Evolutionary conservation across 2,329 filamentous ascomycete species (phyloP).

Genomic region (Monosporascus ibericus): DNA sequence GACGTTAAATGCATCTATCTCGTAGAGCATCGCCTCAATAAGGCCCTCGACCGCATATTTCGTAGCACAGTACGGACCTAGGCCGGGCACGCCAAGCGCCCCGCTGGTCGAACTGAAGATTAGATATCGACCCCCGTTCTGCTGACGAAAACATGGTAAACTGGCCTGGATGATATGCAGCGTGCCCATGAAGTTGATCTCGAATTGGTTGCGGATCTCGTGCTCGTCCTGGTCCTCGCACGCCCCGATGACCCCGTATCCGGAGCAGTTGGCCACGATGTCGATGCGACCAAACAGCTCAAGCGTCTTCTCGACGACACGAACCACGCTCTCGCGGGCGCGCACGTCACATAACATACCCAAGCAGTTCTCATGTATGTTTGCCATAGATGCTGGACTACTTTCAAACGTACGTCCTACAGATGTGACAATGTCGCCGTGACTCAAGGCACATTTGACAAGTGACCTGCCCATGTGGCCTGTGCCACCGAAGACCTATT

Average conservation of each 20-base stretch:
- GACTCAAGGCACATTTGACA: slow-evolving; percentile 72
- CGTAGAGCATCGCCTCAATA: slow-evolving; percentile 94
- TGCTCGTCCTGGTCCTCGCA: slow-evolving; percentile 97
- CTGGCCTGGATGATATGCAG: slow-evolving; percentile 88
- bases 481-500: slow-evolving; percentile 86
- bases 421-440: slow-evolving; percentile 77
- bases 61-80: slow-evolving; percentile 92
- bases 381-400: slow-evolving; percentile 63
- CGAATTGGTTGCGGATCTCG: slow-evolving; percentile 92
- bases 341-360: slow-evolving; percentile 88
- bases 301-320: slow-evolving; percentile 65
- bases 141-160: slow-evolving; percentile 78
- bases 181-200: slow-evolving; percentile 96
- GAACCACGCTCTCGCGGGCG: slow-evolving; percentile 67
- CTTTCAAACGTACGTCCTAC: slow-evolving; percentile 82
- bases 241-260: slow-evolving; percentile 90
- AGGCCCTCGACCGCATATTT: slow-evolving; percentile 96
- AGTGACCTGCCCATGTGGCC: slow-evolving; percentile 93
- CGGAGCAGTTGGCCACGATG: slow-evolving; percentile 87
- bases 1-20: slow-evolving; percentile 85
- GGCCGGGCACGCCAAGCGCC: slow-evolving; percentile 84
- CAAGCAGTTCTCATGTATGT: slow-evolving; percentile 66
- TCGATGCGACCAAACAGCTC: slow-evolving; percentile 76
- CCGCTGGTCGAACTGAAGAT: slow-evolving; percentile 94
- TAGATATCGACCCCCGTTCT: slow-evolving; percentile 72